Base-by-base conservation (phyloP, 345 rosid genomes). In the Hypericum perforatum region DNA sequence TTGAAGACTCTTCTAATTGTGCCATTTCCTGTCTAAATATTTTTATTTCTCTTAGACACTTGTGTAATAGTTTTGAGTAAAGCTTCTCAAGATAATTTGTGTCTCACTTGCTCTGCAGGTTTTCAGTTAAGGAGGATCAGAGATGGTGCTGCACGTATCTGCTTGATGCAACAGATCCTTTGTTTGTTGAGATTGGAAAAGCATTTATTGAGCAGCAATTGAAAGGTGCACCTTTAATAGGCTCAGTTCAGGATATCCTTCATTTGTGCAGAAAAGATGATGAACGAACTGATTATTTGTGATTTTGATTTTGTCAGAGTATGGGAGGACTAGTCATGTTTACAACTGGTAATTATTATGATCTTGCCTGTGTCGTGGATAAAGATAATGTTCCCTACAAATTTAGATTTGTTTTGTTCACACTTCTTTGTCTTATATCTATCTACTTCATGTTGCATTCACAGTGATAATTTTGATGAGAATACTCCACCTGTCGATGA, bases 381-480 rank as follows among this genome's bases (percentile, higher is more conserved):
- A 12, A 10, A 12, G 49, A 45, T 1, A 12, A 44, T 44, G 11
- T 5, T 44, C 2, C 49, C 16, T 15, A 37, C 7, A 13, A n/a
- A 32, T 9, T 11, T 41, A 15, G 43, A 16, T 37, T n/a, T 14
- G n/a, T 38, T 45, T 29, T 12, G 38, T 9, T 14, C 5, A 11
- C 11, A 16, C 11, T 52, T 47, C 37, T 15, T n/a, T 42, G n/a
- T 22, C 7, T 41, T n/a, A 50, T 14, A 6, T 49, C 15, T 50
- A 38, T n/a, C 13, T 65, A 48, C 66, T 38, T 67, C 6, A 49
- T 64, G 41, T 61, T 58, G 16, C 14, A 13, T 52, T 46, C 65
- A 70, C 79, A 83, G 86, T 54, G 90, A 83, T 63, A 83, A 77
- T 42, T 83, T 83, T 73, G 90, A 78, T 67, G 90, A 83, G 79